phyloP scores from a whole-genome alignment of 306 rosid genomes.

The Luffa acutangula region DNA sequence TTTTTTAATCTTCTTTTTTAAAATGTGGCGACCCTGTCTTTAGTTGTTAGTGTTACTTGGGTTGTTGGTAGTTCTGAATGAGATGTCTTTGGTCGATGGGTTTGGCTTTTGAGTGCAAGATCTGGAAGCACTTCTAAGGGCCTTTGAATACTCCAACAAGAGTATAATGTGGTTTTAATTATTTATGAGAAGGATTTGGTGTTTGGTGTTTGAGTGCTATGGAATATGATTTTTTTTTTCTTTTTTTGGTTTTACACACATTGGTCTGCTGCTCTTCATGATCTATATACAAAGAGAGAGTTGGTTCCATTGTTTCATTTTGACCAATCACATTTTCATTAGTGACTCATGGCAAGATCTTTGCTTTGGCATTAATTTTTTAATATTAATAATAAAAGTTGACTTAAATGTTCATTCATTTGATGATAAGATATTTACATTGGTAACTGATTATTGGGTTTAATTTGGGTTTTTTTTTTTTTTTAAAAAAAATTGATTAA shows the following conservation, averaged over 20 bases:
- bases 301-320: background rate
- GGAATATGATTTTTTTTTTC: background rate
- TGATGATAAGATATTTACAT: too few relatives aligned
- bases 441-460: too few relatives aligned
- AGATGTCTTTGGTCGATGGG: conserved; percentile 3
- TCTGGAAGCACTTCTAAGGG: background rate
- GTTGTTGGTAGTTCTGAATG: background rate
- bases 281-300: background rate
- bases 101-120: background rate
- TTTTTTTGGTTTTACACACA: background rate
- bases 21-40: conserved; percentile 3
- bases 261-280: background rate
- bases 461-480: too few relatives aligned
- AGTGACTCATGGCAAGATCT: background rate
- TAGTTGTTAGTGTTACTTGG: conserved; percentile 8
- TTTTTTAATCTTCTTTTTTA: too few relatives aligned
- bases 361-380: too few relatives aligned
- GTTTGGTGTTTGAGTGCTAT: conserved; percentile 1
- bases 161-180: conserved; percentile 10
- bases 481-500: too few relatives aligned
- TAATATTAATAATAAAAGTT: too few relatives aligned
- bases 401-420: too few relatives aligned
- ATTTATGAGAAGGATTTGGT: conserved; percentile 2
- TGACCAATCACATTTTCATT: background rate
- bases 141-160: background rate